phyloP scores from a whole-genome alignment of 495 filamentous ascomycete genomes.

The Penicillium soppii region DNA sequence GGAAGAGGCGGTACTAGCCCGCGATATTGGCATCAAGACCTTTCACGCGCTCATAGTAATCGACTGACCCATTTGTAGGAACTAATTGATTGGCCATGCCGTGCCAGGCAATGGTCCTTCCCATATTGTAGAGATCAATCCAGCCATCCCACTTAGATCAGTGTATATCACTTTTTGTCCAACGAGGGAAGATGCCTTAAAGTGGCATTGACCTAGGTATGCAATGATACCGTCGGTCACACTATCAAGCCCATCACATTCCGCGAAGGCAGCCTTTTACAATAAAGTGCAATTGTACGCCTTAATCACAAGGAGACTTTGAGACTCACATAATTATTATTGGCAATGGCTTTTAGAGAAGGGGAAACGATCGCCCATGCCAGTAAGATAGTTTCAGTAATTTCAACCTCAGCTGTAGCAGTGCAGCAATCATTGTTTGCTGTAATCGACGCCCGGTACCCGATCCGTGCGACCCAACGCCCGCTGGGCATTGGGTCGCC shows the following conservation, averaged over 20 bases:
- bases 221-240: conserved; percentile 59
- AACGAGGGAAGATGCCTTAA: conserved; percentile 46
- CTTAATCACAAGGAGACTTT: no score
- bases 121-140: conserved; percentile 20
- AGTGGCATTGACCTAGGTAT: conserved; percentile 50
- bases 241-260: conserved; percentile 58
- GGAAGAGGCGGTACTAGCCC: conserved; percentile 23
- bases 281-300: no score
- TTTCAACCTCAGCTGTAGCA: no score
- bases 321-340: no score
- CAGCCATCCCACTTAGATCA: conserved; percentile 21
- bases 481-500: no score
- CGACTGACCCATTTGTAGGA: conserved; percentile 12
- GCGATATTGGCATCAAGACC: background rate
- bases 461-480: no score
- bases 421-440: no score
- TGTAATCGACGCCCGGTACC: no score
- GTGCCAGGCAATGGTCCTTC: conserved; percentile 34
- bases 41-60: conserved; percentile 7
- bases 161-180: conserved; percentile 44
- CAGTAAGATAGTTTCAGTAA: no score
- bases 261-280: no score
- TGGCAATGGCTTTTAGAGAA: no score
- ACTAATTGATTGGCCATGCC: conserved; percentile 26
- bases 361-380: no score